A percentile compares a stretch with the other conserved stretches of the same genome.
Evolutionary conservation across 768 basidiomycete species (phyloP).

Genomic region (Amanita pseudoporphyria): DNA sequence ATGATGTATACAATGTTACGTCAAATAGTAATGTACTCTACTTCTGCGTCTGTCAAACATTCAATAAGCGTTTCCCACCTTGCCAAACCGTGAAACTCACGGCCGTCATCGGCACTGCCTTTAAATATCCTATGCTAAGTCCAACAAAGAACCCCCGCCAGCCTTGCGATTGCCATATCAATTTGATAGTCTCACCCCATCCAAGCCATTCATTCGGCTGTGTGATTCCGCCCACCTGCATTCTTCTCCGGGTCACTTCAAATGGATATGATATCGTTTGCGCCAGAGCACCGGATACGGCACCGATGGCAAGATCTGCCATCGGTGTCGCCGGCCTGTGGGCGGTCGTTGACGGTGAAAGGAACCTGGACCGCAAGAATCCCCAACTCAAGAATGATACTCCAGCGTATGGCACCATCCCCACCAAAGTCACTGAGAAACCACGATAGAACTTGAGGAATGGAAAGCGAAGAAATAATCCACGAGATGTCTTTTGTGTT

Average conservation of each 20-base stretch:
- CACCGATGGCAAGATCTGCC: constrained; percentile 77
- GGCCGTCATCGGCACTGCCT: constrained; percentile 94
- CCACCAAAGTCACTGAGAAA: constrained; percentile 85
- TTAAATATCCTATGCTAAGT: constrained; percentile 83
- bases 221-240: constrained; percentile 90
- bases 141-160: constrained; percentile 90
- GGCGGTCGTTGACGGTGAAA: constrained; percentile 32
- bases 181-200: constrained; percentile 67
- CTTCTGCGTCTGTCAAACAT: constrained; percentile 21
- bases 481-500: constrained; percentile 15
- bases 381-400: constrained; percentile 94
- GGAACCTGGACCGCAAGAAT: constrained; percentile 50
- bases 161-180: constrained; percentile 60
- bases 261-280: constrained; percentile 94
- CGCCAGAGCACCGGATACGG: constrained; percentile 72
- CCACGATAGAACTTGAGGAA: constrained; percentile 93
- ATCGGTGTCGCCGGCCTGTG: constrained; percentile 31
- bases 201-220: constrained; percentile 68
- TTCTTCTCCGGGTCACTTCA: constrained; percentile 82
- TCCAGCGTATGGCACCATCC: constrained; percentile 95
- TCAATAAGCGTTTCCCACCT: constrained; percentile 49
- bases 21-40: neutral
- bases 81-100: constrained; percentile 93
- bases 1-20: neutral
- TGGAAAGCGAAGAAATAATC: constrained; percentile 52